Base-by-base conservation (phyloP, 257 asterid genomes). In the Solanum ossicruentum region DNA sequence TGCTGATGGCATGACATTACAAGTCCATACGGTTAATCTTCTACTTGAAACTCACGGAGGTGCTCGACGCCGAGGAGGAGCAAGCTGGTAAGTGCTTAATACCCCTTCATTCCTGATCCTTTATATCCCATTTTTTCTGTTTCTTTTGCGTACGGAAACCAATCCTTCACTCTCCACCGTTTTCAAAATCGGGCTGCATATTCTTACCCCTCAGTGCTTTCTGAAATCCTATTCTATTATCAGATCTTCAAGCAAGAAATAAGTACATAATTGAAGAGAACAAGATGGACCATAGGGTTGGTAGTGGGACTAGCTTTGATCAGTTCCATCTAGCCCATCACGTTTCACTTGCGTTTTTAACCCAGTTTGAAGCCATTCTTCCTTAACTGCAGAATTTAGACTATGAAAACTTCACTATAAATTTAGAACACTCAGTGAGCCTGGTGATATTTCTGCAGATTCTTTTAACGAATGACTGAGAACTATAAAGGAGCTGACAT, bases 31-130 rank as follows among this genome's bases (percentile, higher is more conserved):
- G 28, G 98, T 97, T 67, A 97, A 97, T 89, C 97, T 97, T 83
- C 88, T 97, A 82, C 98, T 97, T 87, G 99, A 95, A 92, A 93
- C 98, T 85, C 98, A 95, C 81, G 98, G 99, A 73, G 97, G 99
- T 88, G 95, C 94, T 85, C 92, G 92, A 85, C 92, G 51, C 32
- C 88, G 90, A 88, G 99, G 97, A 88, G 98, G 97, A 90, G 94
- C 99, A 89, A 92, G 97, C 89, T 95, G 99, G 99, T 95, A 95
- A 87, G 49, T 88, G 84, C 78, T 88, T 84, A 67, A 61, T 80
- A 77, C 88, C 84, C 88, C 84, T 88, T 86, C 56, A 66, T 23
- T 55, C 81, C 75, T 65, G 80, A 63, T 55, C 63, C 85, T 54
- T 63, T 47, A 41, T 49, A 83, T 84, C 73, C 83, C 10, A 72